These are phyloP conservation scores for Juncus effusus DNA, from an alignment of 176 grass and related monocot genomes.

Conservation along the genomic window DNA sequence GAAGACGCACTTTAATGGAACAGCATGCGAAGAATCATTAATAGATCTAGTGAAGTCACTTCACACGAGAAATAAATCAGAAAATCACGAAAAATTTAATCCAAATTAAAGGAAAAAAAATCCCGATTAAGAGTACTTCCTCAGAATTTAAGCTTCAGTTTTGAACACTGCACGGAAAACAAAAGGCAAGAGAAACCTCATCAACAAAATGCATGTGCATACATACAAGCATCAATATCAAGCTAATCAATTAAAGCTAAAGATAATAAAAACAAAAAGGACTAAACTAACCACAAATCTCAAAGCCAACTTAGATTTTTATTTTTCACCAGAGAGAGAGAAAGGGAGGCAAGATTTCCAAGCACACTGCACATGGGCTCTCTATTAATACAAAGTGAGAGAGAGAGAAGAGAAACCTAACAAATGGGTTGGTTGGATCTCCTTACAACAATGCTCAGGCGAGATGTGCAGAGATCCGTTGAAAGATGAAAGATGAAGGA, in stretches of 20 bases:
- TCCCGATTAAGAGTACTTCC: too few relatives aligned
- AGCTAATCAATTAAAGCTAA: neutral
- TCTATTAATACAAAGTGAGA: conserved; percentile 1
- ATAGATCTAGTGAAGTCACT: conserved; percentile 13
- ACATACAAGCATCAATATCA: neutral
- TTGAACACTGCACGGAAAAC: conserved; percentile 13
- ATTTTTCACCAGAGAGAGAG: neutral
- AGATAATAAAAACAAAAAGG: neutral
- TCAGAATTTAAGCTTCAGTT: conserved; percentile 6
- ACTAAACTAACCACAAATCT: conserved; percentile 18
- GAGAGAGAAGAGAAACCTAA: neutral
- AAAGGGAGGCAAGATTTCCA: conserved; percentile 13
- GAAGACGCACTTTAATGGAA: conserved; percentile 4
- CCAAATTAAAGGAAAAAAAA: too few relatives aligned
- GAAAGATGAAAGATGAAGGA: neutral
- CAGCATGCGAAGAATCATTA: conserved; percentile 5
- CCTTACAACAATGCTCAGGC: neutral
- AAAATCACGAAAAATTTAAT: conserved; percentile 6
- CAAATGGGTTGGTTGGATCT: conserved; percentile 1
- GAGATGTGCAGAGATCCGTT: conserved; percentile 18
- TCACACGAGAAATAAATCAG: neutral
- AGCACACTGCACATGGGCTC: conserved; percentile 12
- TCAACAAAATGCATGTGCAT: conserved; percentile 5
- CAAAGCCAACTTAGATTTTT: too few relatives aligned
- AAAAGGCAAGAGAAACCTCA: conserved; percentile 19